Conservation (phyloP, 2,329 filamentous ascomycete genomes). For the Chrysoporthe puriensis region DNA sequence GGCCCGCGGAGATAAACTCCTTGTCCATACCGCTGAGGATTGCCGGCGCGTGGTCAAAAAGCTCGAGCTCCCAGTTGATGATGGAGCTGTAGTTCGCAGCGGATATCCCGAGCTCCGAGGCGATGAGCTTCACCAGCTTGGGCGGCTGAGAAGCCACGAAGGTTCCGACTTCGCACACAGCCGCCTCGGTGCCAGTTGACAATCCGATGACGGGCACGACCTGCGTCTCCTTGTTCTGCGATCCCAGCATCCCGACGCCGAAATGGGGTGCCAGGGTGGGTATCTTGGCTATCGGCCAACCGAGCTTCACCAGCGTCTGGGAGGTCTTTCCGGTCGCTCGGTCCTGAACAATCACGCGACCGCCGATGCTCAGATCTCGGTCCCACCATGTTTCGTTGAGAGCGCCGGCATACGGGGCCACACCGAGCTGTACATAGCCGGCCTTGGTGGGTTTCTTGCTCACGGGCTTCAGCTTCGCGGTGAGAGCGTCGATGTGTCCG, state of each 20-base stretch:
- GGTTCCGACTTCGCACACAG: slow-evolving; percentile 66
- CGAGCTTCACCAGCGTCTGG: slow-evolving; percentile 83
- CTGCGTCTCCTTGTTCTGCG: slow-evolving; percentile 84
- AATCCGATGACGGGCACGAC: slow-evolving; percentile 93
- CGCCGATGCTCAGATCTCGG: slow-evolving; percentile 87
- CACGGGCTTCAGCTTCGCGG: slow-evolving; percentile 88
- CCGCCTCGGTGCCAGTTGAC: slow-evolving; percentile 56
- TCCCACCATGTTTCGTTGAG: slow-evolving; percentile 97
- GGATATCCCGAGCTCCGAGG: slow-evolving; percentile 71
- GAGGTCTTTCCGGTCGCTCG: slow-evolving; percentile 72
- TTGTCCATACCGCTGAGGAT: slow-evolving; percentile 82
- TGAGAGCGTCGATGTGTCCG: slow-evolving; percentile 91
- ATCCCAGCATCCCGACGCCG: slow-evolving; percentile 71
- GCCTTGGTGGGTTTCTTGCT: slow-evolving; percentile 82
- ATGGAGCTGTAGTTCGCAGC: slow-evolving; percentile 69
- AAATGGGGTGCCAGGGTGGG: slow-evolving; percentile 95
- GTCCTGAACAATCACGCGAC: slow-evolving; percentile 83
- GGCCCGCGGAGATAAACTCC: slow-evolving; percentile 92
- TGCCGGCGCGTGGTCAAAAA: slow-evolving; percentile 88
- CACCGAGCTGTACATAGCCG: slow-evolving; percentile 86
- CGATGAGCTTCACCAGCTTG: slow-evolving; percentile 81
- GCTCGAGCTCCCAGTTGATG: slow-evolving; percentile 94
- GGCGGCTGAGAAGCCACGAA: slow-evolving; percentile 86
- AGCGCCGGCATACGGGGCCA: slow-evolving; percentile 89
- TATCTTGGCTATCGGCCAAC: slow-evolving; percentile 90